A percentile compares a stretch with the other conserved stretches of the same genome.
phyloP scores from a whole-genome alignment of 2,329 filamentous ascomycete species.

The Orbilia ellipsospora region DNA sequence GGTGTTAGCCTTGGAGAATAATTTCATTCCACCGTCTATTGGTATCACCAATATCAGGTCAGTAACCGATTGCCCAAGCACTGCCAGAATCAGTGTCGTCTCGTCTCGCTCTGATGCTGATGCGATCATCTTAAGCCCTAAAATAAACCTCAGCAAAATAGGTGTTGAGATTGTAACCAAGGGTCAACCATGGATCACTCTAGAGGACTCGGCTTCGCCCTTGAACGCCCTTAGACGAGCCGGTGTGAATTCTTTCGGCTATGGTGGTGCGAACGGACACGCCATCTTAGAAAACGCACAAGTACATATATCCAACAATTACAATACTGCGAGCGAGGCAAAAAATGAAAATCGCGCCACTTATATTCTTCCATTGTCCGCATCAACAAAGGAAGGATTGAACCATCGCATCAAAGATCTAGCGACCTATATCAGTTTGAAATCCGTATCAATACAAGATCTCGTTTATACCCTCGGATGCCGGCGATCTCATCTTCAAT shows the following conservation, averaged over 20 bases:
- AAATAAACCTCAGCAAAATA: neutral
- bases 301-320: conserved; percentile 5
- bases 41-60: conserved; percentile 17
- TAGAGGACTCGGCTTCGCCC: neutral
- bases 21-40: conserved; percentile 29
- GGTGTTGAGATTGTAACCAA: conserved; percentile 21
- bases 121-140: no score
- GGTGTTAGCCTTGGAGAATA: conserved; percentile 27
- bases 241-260: conserved; percentile 60
- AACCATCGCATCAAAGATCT: neutral
- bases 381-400: conserved; percentile 12
- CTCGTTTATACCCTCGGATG: no score
- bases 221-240: conserved; percentile 15
- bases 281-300: conserved; percentile 28
- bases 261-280: conserved; percentile 56
- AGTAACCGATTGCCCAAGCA: no score
- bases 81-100: no score
- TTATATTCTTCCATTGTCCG: conserved; percentile 28
- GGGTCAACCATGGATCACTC: conserved; percentile 14
- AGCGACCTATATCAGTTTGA: no score
- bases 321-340: conserved; percentile 10
- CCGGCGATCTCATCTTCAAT: no score
- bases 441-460: no score
- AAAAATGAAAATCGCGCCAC: neutral
- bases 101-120: no score